phyloP scores from a whole-genome alignment of 352 stramenopile species.

The Globisporangium radiosum region DNA sequence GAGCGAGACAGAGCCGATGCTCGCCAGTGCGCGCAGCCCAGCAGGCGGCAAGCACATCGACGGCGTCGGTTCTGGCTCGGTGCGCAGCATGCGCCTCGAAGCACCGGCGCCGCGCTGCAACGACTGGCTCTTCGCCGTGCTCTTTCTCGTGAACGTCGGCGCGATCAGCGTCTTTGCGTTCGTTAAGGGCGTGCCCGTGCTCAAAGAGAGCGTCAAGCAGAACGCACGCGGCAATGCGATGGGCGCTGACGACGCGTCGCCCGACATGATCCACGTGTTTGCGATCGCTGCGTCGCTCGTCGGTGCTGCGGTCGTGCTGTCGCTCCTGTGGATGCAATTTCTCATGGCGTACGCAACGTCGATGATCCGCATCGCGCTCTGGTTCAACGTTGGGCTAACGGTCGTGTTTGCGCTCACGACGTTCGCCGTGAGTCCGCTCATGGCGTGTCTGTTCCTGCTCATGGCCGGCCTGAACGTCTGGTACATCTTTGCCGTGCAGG shows the following conservation, averaged over 20 bases:
- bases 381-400: constrained; percentile 73
- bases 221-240: not conserved
- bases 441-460: constrained; percentile 46
- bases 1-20: constrained; percentile 74
- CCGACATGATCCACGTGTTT: constrained; percentile 45
- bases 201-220: constrained; percentile 18
- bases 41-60: constrained; percentile 14
- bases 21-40: constrained; percentile 29
- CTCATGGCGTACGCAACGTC: constrained; percentile 65
- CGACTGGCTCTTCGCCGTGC: constrained; percentile 58
- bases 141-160: constrained; percentile 62
- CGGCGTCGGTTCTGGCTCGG: constrained; percentile 29
- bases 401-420: constrained; percentile 55
- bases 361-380: constrained; percentile 79
- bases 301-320: constrained; percentile 43
- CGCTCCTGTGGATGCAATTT: constrained; percentile 69
- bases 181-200: constrained; percentile 57
- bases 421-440: constrained; percentile 58
- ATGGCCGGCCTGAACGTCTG: constrained; percentile 75
- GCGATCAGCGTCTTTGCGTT: constrained; percentile 60
- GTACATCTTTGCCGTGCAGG: constrained; percentile 75
- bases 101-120: constrained; percentile 56
- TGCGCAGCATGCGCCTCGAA: constrained; percentile 64
- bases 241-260: constrained; percentile 14
- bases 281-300: constrained; percentile 45